Evolutionary conservation across 1,284 basidiomycete genomes (phyloP), one percentile per base, ranked within the genome.

Genomic region (Taiwanofungus camphoratus): DNA sequence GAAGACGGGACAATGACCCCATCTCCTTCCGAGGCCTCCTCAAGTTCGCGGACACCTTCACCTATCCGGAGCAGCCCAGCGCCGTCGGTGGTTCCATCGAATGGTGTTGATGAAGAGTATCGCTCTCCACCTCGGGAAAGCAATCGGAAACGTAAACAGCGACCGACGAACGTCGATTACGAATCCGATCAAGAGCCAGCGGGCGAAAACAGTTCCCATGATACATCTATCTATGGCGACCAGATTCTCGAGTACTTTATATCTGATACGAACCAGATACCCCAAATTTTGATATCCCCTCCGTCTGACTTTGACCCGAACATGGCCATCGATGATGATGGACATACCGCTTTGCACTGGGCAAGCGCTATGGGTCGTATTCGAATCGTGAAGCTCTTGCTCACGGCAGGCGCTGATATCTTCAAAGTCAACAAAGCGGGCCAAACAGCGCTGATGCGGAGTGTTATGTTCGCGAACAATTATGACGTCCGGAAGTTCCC

Each of bases 391-490:
- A 99, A 98, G 64, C 74, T 99, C 4, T 75, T 99, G 4, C 76
- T 99, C 22, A 88, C 91, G 0, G 90, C 94, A 2, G 94, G 95
- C 21, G 95, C 95, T 9, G 92, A 97, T 62, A 92, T 98, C 52
- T 99, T 97, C 74, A 87, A 91, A 54, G 92, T 95, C 55, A 99
- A 99, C 71, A 89, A 89, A 62, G 82, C 92, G 19, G 96, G 96
- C 20, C 96, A 99, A 65, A 99, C 96, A 8, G 88, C 96, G 0
- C 71, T 99, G 42, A 99, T 99, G 96, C 89, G 96, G 18, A 89
- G 87, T 52, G 96, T 98, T 59, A 99, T 99, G 96, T 99, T 99
- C 64, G 92, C 92, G 47, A 99, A 99, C 69, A 99, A 99, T 65
- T 99, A 99, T 62, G 96, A 99, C 65, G 86, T 99, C 42, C 90